Conservation (phyloP, 257 asterid species). For the Solanum medicagineum region DNA sequence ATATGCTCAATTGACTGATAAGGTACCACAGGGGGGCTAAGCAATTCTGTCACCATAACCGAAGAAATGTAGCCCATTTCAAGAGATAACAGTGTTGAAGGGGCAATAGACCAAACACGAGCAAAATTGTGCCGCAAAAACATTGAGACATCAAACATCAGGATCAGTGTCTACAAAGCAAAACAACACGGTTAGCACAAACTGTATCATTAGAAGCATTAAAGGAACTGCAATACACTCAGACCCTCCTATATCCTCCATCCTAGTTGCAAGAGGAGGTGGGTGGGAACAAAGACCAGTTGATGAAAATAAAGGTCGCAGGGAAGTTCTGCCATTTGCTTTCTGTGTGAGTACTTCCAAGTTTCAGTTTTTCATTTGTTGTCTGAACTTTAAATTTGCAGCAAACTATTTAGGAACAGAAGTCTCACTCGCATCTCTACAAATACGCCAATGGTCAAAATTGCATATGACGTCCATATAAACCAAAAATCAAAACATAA, state of each 20-base stretch:
- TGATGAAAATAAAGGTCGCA: background rate
- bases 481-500: background rate
- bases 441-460: background rate
- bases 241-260: background rate
- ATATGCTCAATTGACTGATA: constrained; percentile 27
- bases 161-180: constrained; percentile 65
- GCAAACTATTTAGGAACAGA: background rate
- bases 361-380: background rate
- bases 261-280: background rate
- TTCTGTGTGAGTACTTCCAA: background rate
- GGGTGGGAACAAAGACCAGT: background rate
- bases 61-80: constrained; percentile 86
- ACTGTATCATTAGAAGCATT: background rate
- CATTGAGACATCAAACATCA: constrained; percentile 81
- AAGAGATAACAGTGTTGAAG: constrained; percentile 58
- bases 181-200: constrained; percentile 13
- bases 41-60: constrained; percentile 72
- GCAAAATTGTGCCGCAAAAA: constrained; percentile 67
- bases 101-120: constrained; percentile 67
- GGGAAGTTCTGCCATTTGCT: background rate
- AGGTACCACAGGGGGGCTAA: constrained; percentile 49
- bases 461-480: background rate
- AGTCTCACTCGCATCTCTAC: background rate
- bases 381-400: background rate
- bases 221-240: background rate